phyloP scores from a whole-genome alignment of 2,329 filamentous ascomycete species.

The Paecilomyces formosus region DNA sequence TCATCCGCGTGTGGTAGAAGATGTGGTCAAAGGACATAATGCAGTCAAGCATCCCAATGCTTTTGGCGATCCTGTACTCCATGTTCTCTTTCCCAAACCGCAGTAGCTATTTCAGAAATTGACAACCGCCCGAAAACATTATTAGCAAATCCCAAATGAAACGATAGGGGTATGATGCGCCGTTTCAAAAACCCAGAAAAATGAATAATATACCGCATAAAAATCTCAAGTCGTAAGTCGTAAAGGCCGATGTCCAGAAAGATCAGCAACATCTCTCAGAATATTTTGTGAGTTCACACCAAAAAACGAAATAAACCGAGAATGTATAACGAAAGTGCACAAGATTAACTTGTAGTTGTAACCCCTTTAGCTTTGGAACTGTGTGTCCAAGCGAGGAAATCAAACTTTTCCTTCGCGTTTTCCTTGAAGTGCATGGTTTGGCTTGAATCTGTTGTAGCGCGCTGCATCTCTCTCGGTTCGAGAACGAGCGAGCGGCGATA shows the following conservation, averaged over 20 bases:
- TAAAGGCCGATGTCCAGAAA: conserved; percentile 3
- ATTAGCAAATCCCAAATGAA: neutral
- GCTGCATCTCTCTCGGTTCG: conserved; percentile 52
- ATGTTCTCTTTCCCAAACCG: neutral
- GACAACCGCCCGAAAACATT: neutral
- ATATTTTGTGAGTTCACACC: neutral
- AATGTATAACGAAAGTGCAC: neutral
- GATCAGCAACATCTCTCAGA: conserved; percentile 3
- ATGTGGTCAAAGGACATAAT: neutral
- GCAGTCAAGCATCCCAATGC: neutral
- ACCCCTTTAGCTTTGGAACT: conserved; percentile 35
- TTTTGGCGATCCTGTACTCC: neutral
- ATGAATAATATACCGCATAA: conserved; percentile 3
- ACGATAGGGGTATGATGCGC: conserved; percentile 1
- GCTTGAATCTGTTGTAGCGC: conserved; percentile 14
- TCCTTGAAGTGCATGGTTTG: conserved; percentile 27
- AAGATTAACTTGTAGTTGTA: conserved; percentile 21
- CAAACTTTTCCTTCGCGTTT: conserved; percentile 44
- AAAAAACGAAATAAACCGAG: neutral
- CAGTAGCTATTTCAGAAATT: neutral
- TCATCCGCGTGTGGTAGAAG: neutral
- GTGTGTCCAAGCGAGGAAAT: conserved; percentile 46
- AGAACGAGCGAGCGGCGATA: conserved; percentile 80
- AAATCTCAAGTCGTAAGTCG: conserved; percentile 15
- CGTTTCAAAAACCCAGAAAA: conserved; percentile 1